These are phyloP conservation scores for Erysimum cheiri DNA, from an alignment of 441 rosid species.

Conservation along the genomic window DNA sequence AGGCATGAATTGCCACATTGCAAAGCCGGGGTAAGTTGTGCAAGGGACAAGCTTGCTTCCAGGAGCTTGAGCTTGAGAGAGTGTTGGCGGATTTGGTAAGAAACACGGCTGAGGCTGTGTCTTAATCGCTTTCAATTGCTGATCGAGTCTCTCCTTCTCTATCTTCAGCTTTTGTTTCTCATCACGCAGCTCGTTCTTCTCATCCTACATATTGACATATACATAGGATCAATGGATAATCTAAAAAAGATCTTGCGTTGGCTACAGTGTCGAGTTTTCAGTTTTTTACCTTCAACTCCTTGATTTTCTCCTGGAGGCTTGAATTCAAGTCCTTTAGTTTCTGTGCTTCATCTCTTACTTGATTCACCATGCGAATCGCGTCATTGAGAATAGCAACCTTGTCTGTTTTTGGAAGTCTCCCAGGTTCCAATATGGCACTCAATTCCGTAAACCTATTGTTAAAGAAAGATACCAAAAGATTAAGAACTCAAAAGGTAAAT, in stretches of 20 bases:
- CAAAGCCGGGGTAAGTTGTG: constrained; percentile 86
- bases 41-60: constrained; percentile 89
- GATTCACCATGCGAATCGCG: constrained; percentile 77
- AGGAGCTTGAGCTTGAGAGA: constrained; percentile 81
- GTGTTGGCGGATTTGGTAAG: constrained; percentile 63
- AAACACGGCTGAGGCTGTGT: constrained; percentile 59
- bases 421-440: constrained; percentile 76
- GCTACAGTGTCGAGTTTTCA: not conserved
- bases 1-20: constrained; percentile 99
- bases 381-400: constrained; percentile 76
- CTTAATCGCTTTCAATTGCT: constrained; percentile 56
- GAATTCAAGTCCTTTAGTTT: constrained; percentile 73
- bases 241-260: not conserved
- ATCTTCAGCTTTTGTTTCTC: constrained; percentile 80
- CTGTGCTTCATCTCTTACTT: constrained; percentile 70
- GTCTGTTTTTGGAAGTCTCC: constrained; percentile 78
- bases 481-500: constrained; percentile 20
- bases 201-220: constrained; percentile 32
- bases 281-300: constrained; percentile 70
- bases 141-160: constrained; percentile 77
- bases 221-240: constrained; percentile 3
- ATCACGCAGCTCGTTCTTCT: constrained; percentile 64
- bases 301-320: constrained; percentile 77
- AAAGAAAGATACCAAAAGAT: not conserved
- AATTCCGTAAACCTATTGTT: constrained; percentile 67